These are phyloP conservation scores for Erodium maritimum DNA, from an alignment of 345 rosid genomes.

Conservation along the genomic window DNA sequence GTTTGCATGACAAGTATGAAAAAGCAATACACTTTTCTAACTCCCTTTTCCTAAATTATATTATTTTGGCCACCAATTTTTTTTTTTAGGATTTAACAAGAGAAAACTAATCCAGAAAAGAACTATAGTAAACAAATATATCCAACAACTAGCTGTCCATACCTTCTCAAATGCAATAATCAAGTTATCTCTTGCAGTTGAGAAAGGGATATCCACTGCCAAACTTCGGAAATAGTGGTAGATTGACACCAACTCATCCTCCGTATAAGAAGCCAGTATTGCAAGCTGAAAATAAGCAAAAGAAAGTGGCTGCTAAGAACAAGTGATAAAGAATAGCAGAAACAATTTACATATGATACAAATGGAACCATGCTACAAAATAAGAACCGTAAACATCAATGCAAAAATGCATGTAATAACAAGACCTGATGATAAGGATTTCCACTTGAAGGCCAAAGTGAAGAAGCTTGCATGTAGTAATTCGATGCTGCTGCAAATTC, in stretches of 20 bases:
- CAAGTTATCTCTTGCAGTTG: conserved; percentile 96
- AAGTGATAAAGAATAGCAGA: not conserved
- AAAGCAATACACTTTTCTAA: no score
- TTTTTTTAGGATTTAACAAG: no score
- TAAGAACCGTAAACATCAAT: conserved; percentile 2
- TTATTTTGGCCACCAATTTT: no score
- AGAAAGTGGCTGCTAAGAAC: not conserved
- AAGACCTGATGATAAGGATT: conserved; percentile 4
- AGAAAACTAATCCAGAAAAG: no score
- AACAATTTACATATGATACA: not conserved
- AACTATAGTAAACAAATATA: no score
- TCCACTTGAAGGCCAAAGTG: conserved; percentile 1
- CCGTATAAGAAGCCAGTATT: conserved; percentile 77
- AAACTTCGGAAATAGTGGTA: conserved; percentile 94
- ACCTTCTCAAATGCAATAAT: conserved; percentile 98
- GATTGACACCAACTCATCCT: conserved; percentile 67
- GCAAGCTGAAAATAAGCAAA: conserved; percentile 64
- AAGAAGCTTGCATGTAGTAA: conserved; percentile 1
- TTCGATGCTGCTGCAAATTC: conserved; percentile 3
- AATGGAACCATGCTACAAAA: not conserved
- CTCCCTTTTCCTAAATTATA: no score
- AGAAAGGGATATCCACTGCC: conserved; percentile 80
- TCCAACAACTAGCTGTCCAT: not conserved
- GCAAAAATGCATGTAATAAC: not conserved
- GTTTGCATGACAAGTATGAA: not conserved